Percentiles rank a stretch among this genome's conserved stretches.
These are phyloP conservation scores for Allium fistulosum DNA, from an alignment of 106 monocot species.

Conservation along the genomic window DNA sequence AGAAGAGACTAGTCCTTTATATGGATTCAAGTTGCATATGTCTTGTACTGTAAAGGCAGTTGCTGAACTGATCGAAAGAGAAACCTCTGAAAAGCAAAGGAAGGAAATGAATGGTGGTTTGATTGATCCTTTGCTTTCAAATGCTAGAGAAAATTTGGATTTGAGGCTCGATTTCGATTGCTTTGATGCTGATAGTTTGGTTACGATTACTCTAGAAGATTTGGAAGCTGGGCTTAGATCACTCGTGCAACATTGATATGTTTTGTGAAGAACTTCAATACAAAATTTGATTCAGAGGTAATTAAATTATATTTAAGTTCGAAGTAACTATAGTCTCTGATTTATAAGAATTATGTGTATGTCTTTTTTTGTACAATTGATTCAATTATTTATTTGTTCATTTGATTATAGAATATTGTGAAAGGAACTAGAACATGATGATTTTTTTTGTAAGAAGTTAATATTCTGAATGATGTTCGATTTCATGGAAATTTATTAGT, in stretches of 20 bases:
- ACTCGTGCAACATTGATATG: slow-evolving; percentile 10
- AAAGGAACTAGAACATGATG: too few species aligned
- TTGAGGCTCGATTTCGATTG: slow-evolving; percentile 73
- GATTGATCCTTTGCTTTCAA: slow-evolving; percentile 63
- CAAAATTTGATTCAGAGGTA: not conserved
- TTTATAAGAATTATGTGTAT: too few species aligned
- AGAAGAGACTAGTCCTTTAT: slow-evolving; percentile 33
- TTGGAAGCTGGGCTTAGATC: slow-evolving; percentile 49
- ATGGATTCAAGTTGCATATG: slow-evolving; percentile 84
- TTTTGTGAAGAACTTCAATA: not conserved
- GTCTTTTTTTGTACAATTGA: too few species aligned
- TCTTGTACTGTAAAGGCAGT: slow-evolving; percentile 47
- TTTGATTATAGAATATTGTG: too few species aligned
- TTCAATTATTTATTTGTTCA: too few species aligned
- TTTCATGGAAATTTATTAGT: too few species aligned
- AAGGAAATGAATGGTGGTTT: slow-evolving; percentile 87
- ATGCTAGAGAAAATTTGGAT: slow-evolving; percentile 87
- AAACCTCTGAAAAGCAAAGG: slow-evolving; percentile 48
- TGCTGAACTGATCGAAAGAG: slow-evolving; percentile 32
- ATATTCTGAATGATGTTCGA: too few species aligned
- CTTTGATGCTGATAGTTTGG: slow-evolving; percentile 33
- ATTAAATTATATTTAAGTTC: not conserved
- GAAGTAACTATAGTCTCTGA: not conserved
- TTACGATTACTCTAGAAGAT: slow-evolving; percentile 85
- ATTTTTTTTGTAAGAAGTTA: too few species aligned